Base-by-base conservation (phyloP, 2,329 filamentous ascomycete genomes). In the Colletotrichum euphorbiae region DNA sequence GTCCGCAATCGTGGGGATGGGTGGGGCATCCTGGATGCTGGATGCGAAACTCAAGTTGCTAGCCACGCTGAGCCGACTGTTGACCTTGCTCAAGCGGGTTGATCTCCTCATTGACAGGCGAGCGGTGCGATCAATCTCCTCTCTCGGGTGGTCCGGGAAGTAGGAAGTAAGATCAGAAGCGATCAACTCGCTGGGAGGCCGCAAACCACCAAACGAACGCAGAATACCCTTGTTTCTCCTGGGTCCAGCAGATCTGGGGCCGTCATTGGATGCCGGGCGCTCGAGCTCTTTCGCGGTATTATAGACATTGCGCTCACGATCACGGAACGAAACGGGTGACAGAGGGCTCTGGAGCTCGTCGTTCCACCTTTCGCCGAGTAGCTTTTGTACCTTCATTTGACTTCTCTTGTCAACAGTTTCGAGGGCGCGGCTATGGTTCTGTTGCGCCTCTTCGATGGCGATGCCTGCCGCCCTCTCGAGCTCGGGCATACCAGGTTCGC, bases 121-220 rank as follows among this genome's bases (percentile, higher is more conserved):
- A 70, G 97, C 94, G 0, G 96, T 98, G 73, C 94, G 92, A 78
- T 98, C 96, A 76, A 99, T 98, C 73, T 97, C 93, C 77, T 97
- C 94, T 63, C 93, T 90, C 56, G 94, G 90, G 74, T 98, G 95
- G 75, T 97, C 94, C 0, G 96, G 96, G 85, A 99, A 99, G 83
- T 98, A 99, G 0, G 94, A 97, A 1, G 93, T 96, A 68, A 99
- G 84, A 77, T 99, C 96, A 21, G 96, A 97, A 28, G 95, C 95
- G 76, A 99, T 99, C 77, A 99, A 88, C 82, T 99, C 96, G 81
- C 95, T 98, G 1, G 96, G 96, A 17, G 96, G 96, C 73, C 96
- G 87, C 71, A 96, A 90, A 38, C 95, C 95, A 74, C 97, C 96
- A 80, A 98, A 98, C 71, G 92, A 91, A 71, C 92, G 90, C 51